These are phyloP conservation scores for Leishmania aethiopica DNA, from an alignment of 208 protist species.

Conservation along the genomic window DNA sequence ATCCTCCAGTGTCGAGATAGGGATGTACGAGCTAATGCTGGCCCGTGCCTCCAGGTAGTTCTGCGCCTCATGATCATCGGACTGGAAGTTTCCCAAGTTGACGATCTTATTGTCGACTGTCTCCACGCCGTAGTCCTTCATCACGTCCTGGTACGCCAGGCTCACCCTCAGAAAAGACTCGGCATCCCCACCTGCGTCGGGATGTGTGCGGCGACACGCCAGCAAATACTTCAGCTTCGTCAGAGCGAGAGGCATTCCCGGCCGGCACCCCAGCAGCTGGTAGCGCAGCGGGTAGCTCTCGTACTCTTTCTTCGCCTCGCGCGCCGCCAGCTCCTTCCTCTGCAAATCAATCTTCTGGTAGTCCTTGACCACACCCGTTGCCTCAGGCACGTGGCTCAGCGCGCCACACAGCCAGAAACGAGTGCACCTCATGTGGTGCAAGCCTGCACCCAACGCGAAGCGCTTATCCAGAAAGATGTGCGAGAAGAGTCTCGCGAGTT, in stretches of 20 bases:
- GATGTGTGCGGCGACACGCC: slow-evolving; percentile 76
- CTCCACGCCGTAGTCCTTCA: slow-evolving; percentile 90
- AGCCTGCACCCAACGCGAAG: background rate
- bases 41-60: slow-evolving; percentile 81
- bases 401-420: slow-evolving; percentile 45
- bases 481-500: background rate
- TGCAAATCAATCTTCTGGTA: slow-evolving; percentile 68
- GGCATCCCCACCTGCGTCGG: slow-evolving; percentile 80
- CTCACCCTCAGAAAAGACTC: slow-evolving; percentile 78
- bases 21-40: slow-evolving; percentile 76
- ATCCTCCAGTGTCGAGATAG: slow-evolving; percentile 81
- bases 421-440: slow-evolving; percentile 43
- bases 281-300: slow-evolving; percentile 74
- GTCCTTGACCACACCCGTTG: slow-evolving; percentile 57
- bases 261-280: slow-evolving; percentile 75
- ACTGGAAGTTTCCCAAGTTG: slow-evolving; percentile 85
- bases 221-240: slow-evolving; percentile 87
- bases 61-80: slow-evolving; percentile 66
- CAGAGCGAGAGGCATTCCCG: slow-evolving; percentile 69
- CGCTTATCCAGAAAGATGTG: background rate
- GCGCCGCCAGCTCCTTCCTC: slow-evolving; percentile 42
- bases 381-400: slow-evolving; percentile 48
- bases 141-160: slow-evolving; percentile 84
- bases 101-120: slow-evolving; percentile 86
- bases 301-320: slow-evolving; percentile 60